Percentiles rank a stretch among this genome's conserved stretches.
Evolutionary conservation across 2,329 filamentous ascomycete species (phyloP).

Genomic region (Colletotrichum sublineola): DNA sequence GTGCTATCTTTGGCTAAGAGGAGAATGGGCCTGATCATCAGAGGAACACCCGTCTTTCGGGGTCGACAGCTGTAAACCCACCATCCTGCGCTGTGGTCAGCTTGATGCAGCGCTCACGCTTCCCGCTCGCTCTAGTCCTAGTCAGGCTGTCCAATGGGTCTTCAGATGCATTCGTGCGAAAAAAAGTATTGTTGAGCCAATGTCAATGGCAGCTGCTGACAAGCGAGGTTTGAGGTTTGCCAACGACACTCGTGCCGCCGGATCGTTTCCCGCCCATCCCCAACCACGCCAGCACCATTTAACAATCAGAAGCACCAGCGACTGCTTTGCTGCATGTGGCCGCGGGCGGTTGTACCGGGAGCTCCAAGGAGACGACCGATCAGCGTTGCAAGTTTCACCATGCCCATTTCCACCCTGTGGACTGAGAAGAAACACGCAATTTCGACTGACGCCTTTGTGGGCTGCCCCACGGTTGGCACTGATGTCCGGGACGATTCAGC

Average conservation of each 20-base stretch:
- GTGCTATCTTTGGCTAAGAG: constrained; percentile 10
- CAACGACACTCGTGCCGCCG: background rate
- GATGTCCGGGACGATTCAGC: constrained; percentile 35
- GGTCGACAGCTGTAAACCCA: constrained; percentile 25
- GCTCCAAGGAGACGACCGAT: constrained; percentile 21
- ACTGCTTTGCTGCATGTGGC: constrained; percentile 23
- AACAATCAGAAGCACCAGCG: constrained; percentile 13
- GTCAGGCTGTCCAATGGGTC: constrained; percentile 15
- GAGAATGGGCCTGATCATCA: constrained; percentile 20
- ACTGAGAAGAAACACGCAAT: constrained; percentile 12
- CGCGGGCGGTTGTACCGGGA: constrained; percentile 2
- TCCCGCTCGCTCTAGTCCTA: constrained; percentile 15
- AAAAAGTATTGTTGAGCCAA: background rate
- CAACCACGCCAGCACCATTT: constrained; percentile 12
- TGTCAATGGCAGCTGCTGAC: background rate
- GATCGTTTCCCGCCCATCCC: background rate
- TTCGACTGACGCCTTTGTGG: constrained; percentile 27
- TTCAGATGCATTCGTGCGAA: constrained; percentile 5
- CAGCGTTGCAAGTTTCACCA: constrained; percentile 38
- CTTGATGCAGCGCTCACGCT: constrained; percentile 30
- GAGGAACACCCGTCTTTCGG: constrained; percentile 33
- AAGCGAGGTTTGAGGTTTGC: background rate
- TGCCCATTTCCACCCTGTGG: constrained; percentile 4
- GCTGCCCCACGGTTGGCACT: constrained; percentile 39
- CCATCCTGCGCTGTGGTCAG: constrained; percentile 11